A percentile compares a stretch with the other conserved stretches of the same genome.
phyloP scores from a whole-genome alignment of 768 basidiomycete species.

The Mycena galericulata region DNA sequence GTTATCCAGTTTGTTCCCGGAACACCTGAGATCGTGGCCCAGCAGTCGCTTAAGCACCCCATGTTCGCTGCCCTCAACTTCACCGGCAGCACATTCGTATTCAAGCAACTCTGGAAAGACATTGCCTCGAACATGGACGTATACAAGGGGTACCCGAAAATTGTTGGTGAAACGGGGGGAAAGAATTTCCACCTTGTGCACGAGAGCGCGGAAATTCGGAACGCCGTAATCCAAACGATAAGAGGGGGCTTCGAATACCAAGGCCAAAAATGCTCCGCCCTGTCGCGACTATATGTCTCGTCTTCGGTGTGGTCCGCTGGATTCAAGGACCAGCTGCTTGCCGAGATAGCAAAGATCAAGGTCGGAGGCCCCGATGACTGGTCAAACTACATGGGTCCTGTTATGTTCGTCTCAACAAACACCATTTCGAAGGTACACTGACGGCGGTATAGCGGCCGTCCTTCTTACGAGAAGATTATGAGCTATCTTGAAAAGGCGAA shows the following conservation, averaged over 20 bases:
- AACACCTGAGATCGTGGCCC: conserved; percentile 84
- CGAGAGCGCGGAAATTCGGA: conserved; percentile 84
- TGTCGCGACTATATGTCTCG: conserved; percentile 93
- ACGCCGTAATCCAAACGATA: conserved; percentile 91
- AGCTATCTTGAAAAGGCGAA: conserved; percentile 90
- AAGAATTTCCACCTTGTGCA: conserved; percentile 99
- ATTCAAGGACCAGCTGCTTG: conserved; percentile 84
- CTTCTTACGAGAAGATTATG: conserved; percentile 90
- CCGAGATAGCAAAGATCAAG: conserved; percentile 85
- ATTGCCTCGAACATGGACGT: conserved; percentile 89
- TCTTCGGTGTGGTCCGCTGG: conserved; percentile 84
- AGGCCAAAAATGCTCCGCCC: conserved; percentile 97
- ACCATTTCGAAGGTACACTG: neutral
- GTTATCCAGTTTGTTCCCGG: conserved; percentile 99
- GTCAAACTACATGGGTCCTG: conserved; percentile 93
- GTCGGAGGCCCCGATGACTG: conserved; percentile 84
- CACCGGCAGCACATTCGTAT: conserved; percentile 94
- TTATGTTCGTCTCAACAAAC: conserved; percentile 73
- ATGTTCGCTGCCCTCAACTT: conserved; percentile 93
- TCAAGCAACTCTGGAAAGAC: conserved; percentile 97
- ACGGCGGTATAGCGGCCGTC: conserved; percentile 67
- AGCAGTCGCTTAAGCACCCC: conserved; percentile 78
- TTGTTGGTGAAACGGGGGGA: conserved; percentile 98
- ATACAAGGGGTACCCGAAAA: conserved; percentile 91
- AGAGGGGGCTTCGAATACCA: conserved; percentile 96